Evolutionary conservation across 148 eudicot species (phyloP).

Genomic region (Rhododendron griersonianum): DNA sequence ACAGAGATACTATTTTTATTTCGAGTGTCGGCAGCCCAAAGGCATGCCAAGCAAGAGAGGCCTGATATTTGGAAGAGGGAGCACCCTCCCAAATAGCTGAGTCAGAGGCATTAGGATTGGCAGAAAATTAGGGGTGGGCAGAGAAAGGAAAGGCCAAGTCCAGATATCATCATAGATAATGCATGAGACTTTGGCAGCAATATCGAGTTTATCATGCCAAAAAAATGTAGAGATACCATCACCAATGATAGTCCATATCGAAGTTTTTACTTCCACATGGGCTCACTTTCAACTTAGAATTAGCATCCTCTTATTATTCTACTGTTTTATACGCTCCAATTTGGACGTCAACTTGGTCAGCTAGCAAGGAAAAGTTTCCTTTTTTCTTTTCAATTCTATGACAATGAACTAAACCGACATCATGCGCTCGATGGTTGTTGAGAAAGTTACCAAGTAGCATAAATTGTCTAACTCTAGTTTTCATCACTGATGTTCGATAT

Average conservation of each 20-base stretch:
- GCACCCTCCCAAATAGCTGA: too few species aligned
- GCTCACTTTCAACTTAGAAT: not conserved
- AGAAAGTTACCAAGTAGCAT: not conserved
- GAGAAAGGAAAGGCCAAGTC: too few species aligned
- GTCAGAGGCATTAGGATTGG: too few species aligned
- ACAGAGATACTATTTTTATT: not conserved
- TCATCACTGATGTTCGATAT: not conserved
- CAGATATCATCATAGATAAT: too few species aligned
- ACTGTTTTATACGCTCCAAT: not conserved
- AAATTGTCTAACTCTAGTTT: not conserved
- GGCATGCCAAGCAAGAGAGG: too few species aligned
- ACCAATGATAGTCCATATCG: not conserved
- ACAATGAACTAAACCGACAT: not conserved
- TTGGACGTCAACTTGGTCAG: not conserved
- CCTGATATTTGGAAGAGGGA: too few species aligned
- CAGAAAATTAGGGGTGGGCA: too few species aligned
- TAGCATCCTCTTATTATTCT: not conserved
- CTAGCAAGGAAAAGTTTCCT: not conserved
- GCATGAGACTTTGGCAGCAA: too few species aligned
- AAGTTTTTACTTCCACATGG: not conserved
- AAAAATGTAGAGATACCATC: too few species aligned
- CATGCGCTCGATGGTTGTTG: not conserved
- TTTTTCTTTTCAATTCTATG: not conserved
- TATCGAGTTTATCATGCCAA: too few species aligned
- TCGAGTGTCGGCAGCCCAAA: not conserved